These are phyloP conservation scores for Trapa bicornis DNA, from an alignment of 345 rosid genomes.

Conservation along the genomic window DNA sequence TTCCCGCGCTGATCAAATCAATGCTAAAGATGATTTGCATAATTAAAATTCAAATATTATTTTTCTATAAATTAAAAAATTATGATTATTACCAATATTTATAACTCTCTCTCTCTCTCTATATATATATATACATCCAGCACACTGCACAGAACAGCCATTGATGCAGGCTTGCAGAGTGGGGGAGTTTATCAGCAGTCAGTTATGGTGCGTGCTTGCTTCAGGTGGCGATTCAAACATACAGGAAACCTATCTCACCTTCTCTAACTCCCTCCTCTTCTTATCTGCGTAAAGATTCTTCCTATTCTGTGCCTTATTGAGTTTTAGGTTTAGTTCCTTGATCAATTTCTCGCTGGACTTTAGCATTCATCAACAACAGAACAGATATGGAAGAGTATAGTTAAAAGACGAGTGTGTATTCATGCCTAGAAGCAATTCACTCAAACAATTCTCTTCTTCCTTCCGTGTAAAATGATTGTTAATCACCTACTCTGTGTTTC, in stretches of 20 bases:
- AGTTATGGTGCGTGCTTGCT: neutral
- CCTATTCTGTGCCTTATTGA: neutral
- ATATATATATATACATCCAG: too few relatives aligned
- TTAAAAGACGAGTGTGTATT: too few relatives aligned
- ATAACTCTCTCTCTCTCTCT: neutral
- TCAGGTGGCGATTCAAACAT: neutral
- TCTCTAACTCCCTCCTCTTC: neutral
- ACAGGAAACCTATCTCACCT: neutral
- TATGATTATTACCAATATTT: too few relatives aligned
- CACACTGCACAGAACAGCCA: too few relatives aligned
- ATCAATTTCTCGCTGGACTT: too few relatives aligned
- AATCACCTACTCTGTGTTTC: neutral
- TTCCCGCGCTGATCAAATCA: neutral
- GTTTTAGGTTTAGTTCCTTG: too few relatives aligned
- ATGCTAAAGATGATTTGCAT: neutral
- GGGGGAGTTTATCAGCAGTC: slow-evolving; percentile 2
- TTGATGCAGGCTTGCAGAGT: neutral
- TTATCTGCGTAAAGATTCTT: neutral
- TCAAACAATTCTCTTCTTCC: neutral
- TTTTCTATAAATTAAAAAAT: too few relatives aligned
- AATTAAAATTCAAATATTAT: too few relatives aligned
- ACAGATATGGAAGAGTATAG: too few relatives aligned
- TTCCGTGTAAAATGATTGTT: too few relatives aligned
- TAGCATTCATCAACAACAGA: too few relatives aligned
- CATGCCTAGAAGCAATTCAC: too few relatives aligned